phyloP scores from a whole-genome alignment of 148 eudicot genomes.

The Fagopyrum esculentum region DNA sequence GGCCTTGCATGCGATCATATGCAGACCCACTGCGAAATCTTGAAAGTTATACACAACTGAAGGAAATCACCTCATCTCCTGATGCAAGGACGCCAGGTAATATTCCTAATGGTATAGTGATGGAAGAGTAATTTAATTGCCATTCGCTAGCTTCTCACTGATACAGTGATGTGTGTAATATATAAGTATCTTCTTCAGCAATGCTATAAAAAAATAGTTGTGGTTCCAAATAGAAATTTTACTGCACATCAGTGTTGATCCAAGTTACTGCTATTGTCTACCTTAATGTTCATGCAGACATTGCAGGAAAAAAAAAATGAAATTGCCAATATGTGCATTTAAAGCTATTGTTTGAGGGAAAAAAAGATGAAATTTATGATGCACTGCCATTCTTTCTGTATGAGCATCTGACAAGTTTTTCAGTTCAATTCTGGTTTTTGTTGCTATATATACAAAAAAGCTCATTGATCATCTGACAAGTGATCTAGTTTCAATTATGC shows the following conservation, averaged over 20 bases:
- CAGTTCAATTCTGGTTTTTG: not conserved
- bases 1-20: conserved; percentile 14
- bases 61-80: conserved; percentile 8
- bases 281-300: not conserved
- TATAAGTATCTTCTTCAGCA: not conserved
- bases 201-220: not conserved
- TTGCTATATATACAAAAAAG: not conserved
- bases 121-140: conserved; percentile 5
- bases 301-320: not conserved
- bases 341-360: not conserved
- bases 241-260: not conserved
- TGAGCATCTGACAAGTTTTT: not conserved
- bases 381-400: not conserved
- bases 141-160: not conserved
- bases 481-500: not conserved
- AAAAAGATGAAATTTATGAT: too few species aligned
- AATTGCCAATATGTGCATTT: not conserved
- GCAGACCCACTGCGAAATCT: conserved; percentile 2
- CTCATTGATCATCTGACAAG: conserved; percentile 8
- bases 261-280: not conserved
- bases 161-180: not conserved
- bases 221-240: not conserved
- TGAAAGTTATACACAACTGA: not conserved
- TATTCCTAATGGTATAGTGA: conserved; percentile 4
- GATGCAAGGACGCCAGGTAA: conserved; percentile 1